Percentiles rank a stretch among this genome's conserved stretches.
phyloP scores from a whole-genome alignment of 140 eudicot genomes.

The Senecio squalidus region DNA sequence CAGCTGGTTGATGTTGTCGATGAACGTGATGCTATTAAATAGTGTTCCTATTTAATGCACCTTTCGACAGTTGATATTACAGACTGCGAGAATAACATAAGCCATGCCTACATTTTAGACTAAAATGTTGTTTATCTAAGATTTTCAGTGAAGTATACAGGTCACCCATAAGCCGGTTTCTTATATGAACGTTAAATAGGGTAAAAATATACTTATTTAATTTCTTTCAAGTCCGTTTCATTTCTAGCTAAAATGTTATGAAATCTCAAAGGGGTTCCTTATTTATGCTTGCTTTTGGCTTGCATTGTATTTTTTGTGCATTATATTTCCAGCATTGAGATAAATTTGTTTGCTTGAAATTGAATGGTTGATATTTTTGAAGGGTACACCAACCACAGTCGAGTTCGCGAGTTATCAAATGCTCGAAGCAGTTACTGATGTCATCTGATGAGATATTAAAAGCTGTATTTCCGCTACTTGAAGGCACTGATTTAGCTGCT shows the following conservation, averaged over 20 bases:
- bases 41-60: not conserved
- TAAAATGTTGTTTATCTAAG: not conserved
- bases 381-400: not conserved
- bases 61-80: not conserved
- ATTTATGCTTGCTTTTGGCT: not conserved
- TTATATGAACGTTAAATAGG: not conserved
- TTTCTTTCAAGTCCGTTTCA: not conserved
- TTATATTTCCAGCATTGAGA: not conserved
- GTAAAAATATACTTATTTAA: too few relatives aligned
- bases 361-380: not conserved
- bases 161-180: not conserved
- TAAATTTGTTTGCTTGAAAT: not conserved
- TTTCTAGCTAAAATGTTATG: not conserved
- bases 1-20: not conserved
- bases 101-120: not conserved
- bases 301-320: not conserved
- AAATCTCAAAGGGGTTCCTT: not conserved
- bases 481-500: slow-evolving; percentile 60
- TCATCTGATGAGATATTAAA: slow-evolving; percentile 47
- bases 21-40: not conserved
- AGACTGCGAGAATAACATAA: not conserved
- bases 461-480: slow-evolving; percentile 63
- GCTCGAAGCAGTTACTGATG: slow-evolving; percentile 17
- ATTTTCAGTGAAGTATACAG: not conserved
- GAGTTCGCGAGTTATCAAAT: slow-evolving; percentile 1